Percentiles rank a stretch among this genome's conserved stretches.
These are phyloP conservation scores for Excoecaria agallocha DNA, from an alignment of 345 rosid genomes.

Conservation along the genomic window DNA sequence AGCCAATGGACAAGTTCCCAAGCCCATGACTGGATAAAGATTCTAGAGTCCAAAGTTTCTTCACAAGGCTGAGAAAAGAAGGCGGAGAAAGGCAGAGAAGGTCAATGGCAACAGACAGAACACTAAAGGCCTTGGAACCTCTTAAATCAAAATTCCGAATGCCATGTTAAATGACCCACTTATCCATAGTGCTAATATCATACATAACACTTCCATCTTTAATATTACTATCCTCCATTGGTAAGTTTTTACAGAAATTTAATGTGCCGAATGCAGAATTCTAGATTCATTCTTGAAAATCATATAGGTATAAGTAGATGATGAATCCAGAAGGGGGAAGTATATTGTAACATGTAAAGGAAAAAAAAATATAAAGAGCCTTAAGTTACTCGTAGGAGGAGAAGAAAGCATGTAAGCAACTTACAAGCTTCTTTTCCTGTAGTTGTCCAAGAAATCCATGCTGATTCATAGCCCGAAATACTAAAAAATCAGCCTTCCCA, in stretches of 20 bases:
- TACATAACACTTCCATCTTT: not conserved
- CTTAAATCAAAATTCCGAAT: not conserved
- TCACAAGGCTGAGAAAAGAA: not conserved
- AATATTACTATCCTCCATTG: not conserved
- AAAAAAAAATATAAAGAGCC: not conserved
- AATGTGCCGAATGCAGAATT: not conserved
- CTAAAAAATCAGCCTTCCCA: slow-evolving; percentile 95
- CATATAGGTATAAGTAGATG: not conserved
- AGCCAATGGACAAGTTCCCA: too few relatives aligned
- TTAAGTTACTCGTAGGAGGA: not conserved
- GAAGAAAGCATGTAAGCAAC: slow-evolving; percentile 29
- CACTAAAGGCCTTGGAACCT: not conserved
- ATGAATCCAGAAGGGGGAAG: not conserved
- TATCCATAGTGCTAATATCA: not conserved
- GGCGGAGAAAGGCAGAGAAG: not conserved
- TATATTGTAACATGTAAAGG: not conserved
- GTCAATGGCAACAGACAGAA: not conserved
- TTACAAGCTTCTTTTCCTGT: slow-evolving; percentile 97
- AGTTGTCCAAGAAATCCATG: slow-evolving; percentile 94
- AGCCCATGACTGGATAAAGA: too few relatives aligned
- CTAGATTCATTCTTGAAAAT: not conserved
- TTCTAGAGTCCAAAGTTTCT: not conserved
- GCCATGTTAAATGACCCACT: not conserved
- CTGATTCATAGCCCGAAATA: slow-evolving; percentile 92
- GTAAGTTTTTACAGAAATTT: not conserved